Conservation (phyloP, 495 filamentous ascomycete species). For the Hypoxylon crocopeplum region DNA sequence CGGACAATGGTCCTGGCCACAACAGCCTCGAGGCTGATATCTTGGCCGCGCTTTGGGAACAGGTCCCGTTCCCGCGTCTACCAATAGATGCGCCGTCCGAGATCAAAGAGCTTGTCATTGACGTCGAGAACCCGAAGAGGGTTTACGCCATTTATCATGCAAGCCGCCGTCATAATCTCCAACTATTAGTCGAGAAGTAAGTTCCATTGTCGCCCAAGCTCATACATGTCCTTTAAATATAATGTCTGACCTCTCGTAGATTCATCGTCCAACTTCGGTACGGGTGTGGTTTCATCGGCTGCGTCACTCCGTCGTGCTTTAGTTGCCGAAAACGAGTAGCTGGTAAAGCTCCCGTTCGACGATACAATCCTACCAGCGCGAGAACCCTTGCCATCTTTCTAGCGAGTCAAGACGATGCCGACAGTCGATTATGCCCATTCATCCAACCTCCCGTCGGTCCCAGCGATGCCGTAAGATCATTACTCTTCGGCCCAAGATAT, state of each 20-base stretch:
- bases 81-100: conserved; percentile 59
- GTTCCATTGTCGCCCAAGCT: conserved; percentile 23
- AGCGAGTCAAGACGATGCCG: conserved; percentile 79
- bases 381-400: conserved; percentile 80
- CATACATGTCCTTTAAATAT: neutral
- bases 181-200: conserved; percentile 61
- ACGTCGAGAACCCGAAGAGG: conserved; percentile 59
- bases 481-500: conserved; percentile 45
- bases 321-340: conserved; percentile 72
- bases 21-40: conserved; percentile 38
- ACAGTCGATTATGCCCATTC: conserved; percentile 73
- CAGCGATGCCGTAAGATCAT: conserved; percentile 46
- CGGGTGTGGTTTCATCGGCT: conserved; percentile 74
- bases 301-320: conserved; percentile 80
- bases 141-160: conserved; percentile 60
- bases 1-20: conserved; percentile 41
- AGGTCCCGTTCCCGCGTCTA: conserved; percentile 57
- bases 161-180: conserved; percentile 59
- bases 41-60: conserved; percentile 58
- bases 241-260: conserved; percentile 53
- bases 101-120: conserved; percentile 54
- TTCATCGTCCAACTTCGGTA: conserved; percentile 84
- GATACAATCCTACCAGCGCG: conserved; percentile 73
- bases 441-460: conserved; percentile 45
- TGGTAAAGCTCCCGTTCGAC: conserved; percentile 70